A percentile compares a stretch with the other conserved stretches of the same genome.
Evolutionary conservation across 208 protist species (phyloP).

Genomic region (Acanthamoeba lenticulata): DNA sequence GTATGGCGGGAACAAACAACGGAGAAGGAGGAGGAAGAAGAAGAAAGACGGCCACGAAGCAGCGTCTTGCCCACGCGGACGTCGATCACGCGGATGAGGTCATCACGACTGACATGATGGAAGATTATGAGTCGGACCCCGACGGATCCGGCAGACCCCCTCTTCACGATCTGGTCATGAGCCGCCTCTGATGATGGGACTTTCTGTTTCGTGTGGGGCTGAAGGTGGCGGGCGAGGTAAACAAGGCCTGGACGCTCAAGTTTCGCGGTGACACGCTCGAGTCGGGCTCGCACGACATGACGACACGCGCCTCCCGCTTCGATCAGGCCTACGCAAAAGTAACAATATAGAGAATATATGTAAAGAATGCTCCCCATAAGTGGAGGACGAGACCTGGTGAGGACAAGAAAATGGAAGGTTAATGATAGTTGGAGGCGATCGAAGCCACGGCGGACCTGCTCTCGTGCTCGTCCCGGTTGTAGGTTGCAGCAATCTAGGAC

Average conservation of each 20-base stretch:
- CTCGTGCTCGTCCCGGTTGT: neutral
- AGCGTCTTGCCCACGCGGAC: too few relatives aligned
- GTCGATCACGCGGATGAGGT: too few relatives aligned
- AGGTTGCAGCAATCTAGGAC: too few relatives aligned
- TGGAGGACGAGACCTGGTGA: neutral
- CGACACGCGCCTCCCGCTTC: slow-evolving; percentile 3
- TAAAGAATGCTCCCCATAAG: neutral
- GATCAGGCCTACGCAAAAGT: too few relatives aligned
- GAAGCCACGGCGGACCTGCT: slow-evolving; percentile 16
- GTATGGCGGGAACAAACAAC: too few relatives aligned
- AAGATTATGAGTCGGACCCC: too few relatives aligned
- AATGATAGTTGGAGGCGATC: neutral
- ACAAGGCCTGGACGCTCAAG: slow-evolving; percentile 46
- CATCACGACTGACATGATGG: too few relatives aligned
- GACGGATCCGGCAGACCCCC: too few relatives aligned
- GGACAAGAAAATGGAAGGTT: neutral
- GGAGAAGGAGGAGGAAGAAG: too few relatives aligned
- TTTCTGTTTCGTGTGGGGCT: neutral
- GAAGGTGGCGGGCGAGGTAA: neutral
- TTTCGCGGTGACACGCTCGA: neutral
- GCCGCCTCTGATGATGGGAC: too few relatives aligned
- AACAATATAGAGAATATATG: neutral
- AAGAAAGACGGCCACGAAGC: too few relatives aligned
- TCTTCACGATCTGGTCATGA: too few relatives aligned
- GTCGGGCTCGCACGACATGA: slow-evolving; percentile 58